Conservation (phyloP, 208 protist species). For the Leishmania guyanensis region DNA sequence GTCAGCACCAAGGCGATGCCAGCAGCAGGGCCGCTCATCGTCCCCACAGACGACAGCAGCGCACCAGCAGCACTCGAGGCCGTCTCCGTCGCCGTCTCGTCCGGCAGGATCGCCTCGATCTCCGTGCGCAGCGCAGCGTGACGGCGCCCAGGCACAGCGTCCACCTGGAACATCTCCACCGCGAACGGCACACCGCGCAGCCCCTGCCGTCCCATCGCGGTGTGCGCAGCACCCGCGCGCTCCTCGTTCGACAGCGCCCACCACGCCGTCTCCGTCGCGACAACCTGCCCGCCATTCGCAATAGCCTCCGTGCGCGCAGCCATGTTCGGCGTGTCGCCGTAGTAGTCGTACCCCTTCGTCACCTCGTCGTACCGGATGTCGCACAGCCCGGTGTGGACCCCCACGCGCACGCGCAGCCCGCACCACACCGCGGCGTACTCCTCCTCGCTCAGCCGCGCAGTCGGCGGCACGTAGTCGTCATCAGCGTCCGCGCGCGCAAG, state of each 20-base stretch:
- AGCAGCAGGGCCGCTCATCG: constrained; percentile 17
- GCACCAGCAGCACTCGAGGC: constrained; percentile 23
- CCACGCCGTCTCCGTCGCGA: constrained; percentile 50
- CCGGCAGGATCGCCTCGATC: constrained; percentile 37
- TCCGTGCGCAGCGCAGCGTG: constrained; percentile 55
- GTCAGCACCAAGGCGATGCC: constrained; percentile 34
- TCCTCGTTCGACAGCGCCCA: constrained; percentile 36
- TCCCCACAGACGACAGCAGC: constrained; percentile 27
- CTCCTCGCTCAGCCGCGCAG: constrained; percentile 33
- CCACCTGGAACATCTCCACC: constrained; percentile 68
- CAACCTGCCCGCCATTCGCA: constrained; percentile 76
- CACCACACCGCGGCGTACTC: constrained; percentile 44
- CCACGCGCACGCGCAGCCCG: constrained; percentile 60
- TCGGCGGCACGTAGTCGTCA: constrained; percentile 27
- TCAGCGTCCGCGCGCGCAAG: constrained; percentile 21
- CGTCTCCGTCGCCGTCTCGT: constrained; percentile 17
- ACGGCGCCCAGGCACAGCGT: constrained; percentile 44
- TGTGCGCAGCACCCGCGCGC: constrained; percentile 29
- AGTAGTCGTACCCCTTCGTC: constrained; percentile 57
- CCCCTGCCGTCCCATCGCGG: constrained; percentile 34
- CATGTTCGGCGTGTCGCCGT: constrained; percentile 7
- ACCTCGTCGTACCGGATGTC: constrained; percentile 64
- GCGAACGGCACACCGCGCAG: constrained; percentile 61
- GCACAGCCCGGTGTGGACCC: constrained; percentile 67
- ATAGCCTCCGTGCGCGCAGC: constrained; percentile 75